These are phyloP conservation scores for Elongisporangium prolatum DNA, from an alignment of 352 stramenopile species.

Conservation along the genomic window DNA sequence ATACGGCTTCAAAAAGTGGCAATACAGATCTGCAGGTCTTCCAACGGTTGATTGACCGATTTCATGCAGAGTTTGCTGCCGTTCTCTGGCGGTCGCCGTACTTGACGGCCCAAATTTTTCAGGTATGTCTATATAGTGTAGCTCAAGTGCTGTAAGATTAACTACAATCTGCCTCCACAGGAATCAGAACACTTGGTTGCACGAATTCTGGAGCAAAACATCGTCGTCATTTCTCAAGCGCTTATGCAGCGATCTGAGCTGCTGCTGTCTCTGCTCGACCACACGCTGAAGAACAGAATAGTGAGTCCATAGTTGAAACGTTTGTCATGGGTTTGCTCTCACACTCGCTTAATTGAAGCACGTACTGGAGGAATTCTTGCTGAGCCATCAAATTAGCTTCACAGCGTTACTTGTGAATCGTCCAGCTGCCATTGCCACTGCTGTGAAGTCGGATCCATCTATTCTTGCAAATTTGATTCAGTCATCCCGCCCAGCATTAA, in stretches of 20 bases:
- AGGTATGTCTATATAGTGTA: constrained; percentile 20
- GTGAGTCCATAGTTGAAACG: constrained; percentile 15
- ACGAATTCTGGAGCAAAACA: constrained; percentile 70
- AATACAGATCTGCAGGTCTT: constrained; percentile 24
- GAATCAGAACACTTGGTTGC: constrained; percentile 50
- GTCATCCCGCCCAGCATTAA: constrained; percentile 31
- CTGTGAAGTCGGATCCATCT: constrained; percentile 43
- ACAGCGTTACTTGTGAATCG: constrained; percentile 58
- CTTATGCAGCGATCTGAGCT: constrained; percentile 49
- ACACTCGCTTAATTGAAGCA: constrained; percentile 14
- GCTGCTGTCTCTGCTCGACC: constrained; percentile 43
- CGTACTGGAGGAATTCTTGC: constrained; percentile 63
- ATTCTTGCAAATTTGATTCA: constrained; percentile 57
- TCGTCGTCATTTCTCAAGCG: constrained; percentile 56
- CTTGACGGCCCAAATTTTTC: constrained; percentile 63
- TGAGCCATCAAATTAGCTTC: constrained; percentile 55
- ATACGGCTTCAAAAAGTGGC: constrained; percentile 8
- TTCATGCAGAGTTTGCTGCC: constrained; percentile 40
- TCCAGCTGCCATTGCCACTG: constrained; percentile 30
- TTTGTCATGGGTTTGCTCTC: background rate
- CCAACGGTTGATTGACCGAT: constrained; percentile 55
- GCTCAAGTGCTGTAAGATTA: background rate
- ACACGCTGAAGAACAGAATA: constrained; percentile 58
- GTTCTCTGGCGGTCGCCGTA: constrained; percentile 62
- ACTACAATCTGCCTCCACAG: constrained; percentile 9